Base-by-base conservation (phyloP, 768 basidiomycete species). In the Boletus rubescentipes region DNA sequence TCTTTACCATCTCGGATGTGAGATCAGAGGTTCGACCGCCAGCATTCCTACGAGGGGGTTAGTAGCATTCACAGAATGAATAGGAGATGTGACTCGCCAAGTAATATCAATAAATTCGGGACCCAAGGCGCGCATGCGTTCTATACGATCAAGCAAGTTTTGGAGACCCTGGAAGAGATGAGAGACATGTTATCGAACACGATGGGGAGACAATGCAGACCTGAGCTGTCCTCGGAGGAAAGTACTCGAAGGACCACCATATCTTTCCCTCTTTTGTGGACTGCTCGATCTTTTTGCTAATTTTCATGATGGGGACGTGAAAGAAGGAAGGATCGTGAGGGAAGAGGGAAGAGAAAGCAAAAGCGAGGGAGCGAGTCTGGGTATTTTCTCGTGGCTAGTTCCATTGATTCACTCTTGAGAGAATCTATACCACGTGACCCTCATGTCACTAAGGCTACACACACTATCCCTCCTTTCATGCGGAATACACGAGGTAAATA, bases 181-280 rank as follows among this genome's bases (percentile, higher is more conserved):
- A 37, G 54, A 51, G 30, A 32, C 37, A 26, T 37, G 46, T 32
- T 21, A 32, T 34, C 9, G n/a, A n/a, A 34, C 26, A 32, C 30
- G 40, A 42, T 16, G 35, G 42, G 5, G 14, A 53, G 45, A 18
- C 30, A 35, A 51, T 36, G 65, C 72, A 54, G 57, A 93, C 92
- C 84, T 96, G 94, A 46, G 93, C 93, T 32, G 94, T 97, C 59
- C 94, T 79, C 20, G 92, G 95, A 52, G 97, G 96, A 66, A 99
- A 98, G 75, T 94, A 98, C 69, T 99, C 96, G 70, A 99, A 98
- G 35, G 92, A 94, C 95, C 95, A 99, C 89, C 94, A 97, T 55
- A 91, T 75, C 65, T 92, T 85, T 59, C 88, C 86, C 63, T 96
- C 89, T 69, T 88, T 86, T 56, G 83, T 75, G 44, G 91, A 91